Percentiles rank a stretch among this genome's conserved stretches.
These are phyloP conservation scores for Penicillium bialowiezense DNA, from an alignment of 495 filamentous ascomycete genomes.

Conservation along the genomic window DNA sequence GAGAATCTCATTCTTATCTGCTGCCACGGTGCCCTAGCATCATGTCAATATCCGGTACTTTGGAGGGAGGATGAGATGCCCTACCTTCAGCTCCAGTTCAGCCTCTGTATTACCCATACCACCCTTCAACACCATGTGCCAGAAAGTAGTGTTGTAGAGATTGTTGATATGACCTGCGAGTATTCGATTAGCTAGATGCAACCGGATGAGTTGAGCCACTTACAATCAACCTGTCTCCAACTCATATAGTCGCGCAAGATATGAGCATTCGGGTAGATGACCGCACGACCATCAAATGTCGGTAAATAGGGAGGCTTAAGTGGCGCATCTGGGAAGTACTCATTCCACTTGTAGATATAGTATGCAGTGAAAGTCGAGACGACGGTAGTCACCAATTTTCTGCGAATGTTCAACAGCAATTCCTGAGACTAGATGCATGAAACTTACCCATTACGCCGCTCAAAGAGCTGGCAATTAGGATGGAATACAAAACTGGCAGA, in stretches of 20 bases:
- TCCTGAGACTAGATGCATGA: neutral
- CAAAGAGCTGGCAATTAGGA: conserved; percentile 75
- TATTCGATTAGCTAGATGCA: neutral
- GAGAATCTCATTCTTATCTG: conserved; percentile 94
- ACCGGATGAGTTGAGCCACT: conserved; percentile 19
- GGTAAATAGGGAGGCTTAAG: conserved; percentile 71
- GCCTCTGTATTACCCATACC: conserved; percentile 73
- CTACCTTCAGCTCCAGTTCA: conserved; percentile 71
- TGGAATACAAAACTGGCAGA: conserved; percentile 77
- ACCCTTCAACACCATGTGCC: conserved; percentile 77
- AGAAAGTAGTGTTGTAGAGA: conserved; percentile 96
- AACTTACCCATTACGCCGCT: conserved; percentile 74
- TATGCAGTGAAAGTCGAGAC: conserved; percentile 91
- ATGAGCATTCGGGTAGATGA: conserved; percentile 74
- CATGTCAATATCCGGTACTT: neutral
- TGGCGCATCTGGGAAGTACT: conserved; percentile 64
- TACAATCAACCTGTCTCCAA: conserved; percentile 96
- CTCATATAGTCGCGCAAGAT: conserved; percentile 92
- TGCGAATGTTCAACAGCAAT: conserved; percentile 21
- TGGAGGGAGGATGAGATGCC: neutral
- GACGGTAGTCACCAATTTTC: conserved; percentile 86
- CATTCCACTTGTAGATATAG: conserved; percentile 78
- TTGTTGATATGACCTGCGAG: conserved; percentile 89
- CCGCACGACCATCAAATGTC: conserved; percentile 87
- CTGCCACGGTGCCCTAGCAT: conserved; percentile 69